Conservation (phyloP, 345 rosid species). For the Pseudoturritis turrita region DNA sequence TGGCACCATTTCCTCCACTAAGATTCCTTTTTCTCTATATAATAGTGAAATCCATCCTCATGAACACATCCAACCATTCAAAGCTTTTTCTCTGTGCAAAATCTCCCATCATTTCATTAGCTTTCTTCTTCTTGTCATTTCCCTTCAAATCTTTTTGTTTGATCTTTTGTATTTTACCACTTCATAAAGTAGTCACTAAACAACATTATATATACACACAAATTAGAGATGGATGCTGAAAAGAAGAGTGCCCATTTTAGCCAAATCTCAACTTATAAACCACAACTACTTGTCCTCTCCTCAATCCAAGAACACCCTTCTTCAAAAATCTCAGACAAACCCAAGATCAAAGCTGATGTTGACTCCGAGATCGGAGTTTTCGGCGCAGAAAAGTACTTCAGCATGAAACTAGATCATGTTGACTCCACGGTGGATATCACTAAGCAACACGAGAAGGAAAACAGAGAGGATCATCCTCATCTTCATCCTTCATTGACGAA, state of each 20-base stretch:
- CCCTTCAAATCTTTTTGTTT: background rate
- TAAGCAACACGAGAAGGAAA: slow-evolving; percentile 23
- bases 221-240: slow-evolving; percentile 26
- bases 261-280: slow-evolving; percentile 29
- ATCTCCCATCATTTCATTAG: slow-evolving; percentile 19
- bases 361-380: slow-evolving; percentile 79
- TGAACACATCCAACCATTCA: slow-evolving; percentile 12
- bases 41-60: background rate
- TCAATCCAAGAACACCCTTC: slow-evolving; percentile 29
- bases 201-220: slow-evolving; percentile 16
- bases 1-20: slow-evolving; percentile 11
- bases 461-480: background rate
- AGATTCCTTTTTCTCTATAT: slow-evolving; percentile 10
- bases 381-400: slow-evolving; percentile 81
- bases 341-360: slow-evolving; percentile 25
- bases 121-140: slow-evolving; percentile 22
- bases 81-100: background rate
- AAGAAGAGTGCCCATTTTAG: slow-evolving; percentile 25
- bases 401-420: slow-evolving; percentile 46
- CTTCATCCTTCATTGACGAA: slow-evolving; percentile 39
- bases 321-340: slow-evolving; percentile 17
- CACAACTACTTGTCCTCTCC: slow-evolving; percentile 24
- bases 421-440: slow-evolving; percentile 27
- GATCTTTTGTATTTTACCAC: slow-evolving; percentile 16
- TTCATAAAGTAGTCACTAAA: slow-evolving; percentile 19